Base-by-base conservation (phyloP, 73 alveolate genomes). In the Symbiodinium natans region DNA sequence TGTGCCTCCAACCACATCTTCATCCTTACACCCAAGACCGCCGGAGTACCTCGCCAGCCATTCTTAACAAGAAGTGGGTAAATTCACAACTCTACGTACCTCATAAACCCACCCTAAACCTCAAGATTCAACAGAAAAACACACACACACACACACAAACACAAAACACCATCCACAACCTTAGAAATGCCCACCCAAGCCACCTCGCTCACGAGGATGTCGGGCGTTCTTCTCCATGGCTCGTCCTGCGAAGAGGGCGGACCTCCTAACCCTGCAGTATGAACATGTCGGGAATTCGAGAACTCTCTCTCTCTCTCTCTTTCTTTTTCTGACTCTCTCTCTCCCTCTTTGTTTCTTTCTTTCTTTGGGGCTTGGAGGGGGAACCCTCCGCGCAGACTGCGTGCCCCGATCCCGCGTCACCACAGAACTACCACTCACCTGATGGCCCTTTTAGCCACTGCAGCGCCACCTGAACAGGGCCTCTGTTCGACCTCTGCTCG, bases 141-240 rank as follows among this genome's bases (percentile, higher is more conserved):
- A 25, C 25, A 4, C 34, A 4, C 38, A 9, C 80, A 4, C 13
- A 6, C 34, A 25, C 13, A 17, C 29, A 33, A 7, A 40, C 84
- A 3, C 23, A 29, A 11, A 11, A 27, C 84, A 10, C 41, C 25
- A 7, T 34, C 43, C 84, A 2, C 42, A 11, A 5, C 84, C 43
- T 4, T 41, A 11, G 25, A 29, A 34, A 34, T 15, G 40, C 23
- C 63, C n/a, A n/a, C n/a, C n/a, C n/a, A n/a, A 7, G 34, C 17
- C 21, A 59, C 87, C 87, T 88, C 95, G 43, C 86, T 40, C 71
- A 88, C 95, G 73, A 88, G 74, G 29, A 88, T 88, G 41, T 88
- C 95, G 3, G 95, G 95, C 23, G 95, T 88, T 27, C 95, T 38
- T 40, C 95, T 59, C 95, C 95, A 88, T 9, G 95, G 95, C 71